Percentiles rank a stretch among this genome's conserved stretches.
phyloP scores from a whole-genome alignment of 2,329 filamentous ascomycete species.

The Colletotrichum godetiae region DNA sequence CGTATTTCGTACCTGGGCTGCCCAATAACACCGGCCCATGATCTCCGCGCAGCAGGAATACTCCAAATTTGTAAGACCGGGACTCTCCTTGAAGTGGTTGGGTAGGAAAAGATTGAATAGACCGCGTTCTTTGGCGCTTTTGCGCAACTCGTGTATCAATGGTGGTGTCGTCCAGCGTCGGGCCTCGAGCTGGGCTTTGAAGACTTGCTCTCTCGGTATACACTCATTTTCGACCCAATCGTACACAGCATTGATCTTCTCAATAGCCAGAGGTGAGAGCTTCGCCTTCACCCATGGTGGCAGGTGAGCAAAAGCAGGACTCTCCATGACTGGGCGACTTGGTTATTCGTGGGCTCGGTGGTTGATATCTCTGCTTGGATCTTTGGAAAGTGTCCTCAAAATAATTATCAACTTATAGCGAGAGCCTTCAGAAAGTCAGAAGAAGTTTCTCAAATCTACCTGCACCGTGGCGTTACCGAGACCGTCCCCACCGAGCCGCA shows the following conservation, averaged over 20 bases:
- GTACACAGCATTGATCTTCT: slow-evolving; percentile 54
- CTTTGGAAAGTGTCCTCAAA: neutral
- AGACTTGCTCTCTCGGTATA: slow-evolving; percentile 54
- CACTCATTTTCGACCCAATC: slow-evolving; percentile 56
- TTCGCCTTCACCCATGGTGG: slow-evolving; percentile 43
- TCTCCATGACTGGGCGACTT: slow-evolving; percentile 31
- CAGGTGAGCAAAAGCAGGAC: slow-evolving; percentile 43
- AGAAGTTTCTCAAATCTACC: no score
- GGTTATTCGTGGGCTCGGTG: neutral
- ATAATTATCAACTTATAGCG: neutral
- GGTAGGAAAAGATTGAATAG: slow-evolving; percentile 99
- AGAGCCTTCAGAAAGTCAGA: neutral
- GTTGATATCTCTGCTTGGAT: neutral
- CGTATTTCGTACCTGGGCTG: slow-evolving; percentile 72
- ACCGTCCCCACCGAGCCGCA: neutral
- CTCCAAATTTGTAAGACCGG: slow-evolving; percentile 93
- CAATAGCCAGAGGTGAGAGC: slow-evolving; percentile 48
- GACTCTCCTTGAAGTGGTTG: slow-evolving; percentile 93
- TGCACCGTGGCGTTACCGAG: neutral
- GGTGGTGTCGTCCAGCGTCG: slow-evolving; percentile 43
- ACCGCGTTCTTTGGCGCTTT: slow-evolving; percentile 81
- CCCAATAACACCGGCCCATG: slow-evolving; percentile 85
- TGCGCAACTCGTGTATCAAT: slow-evolving; percentile 50
- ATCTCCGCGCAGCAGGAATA: slow-evolving; percentile 99
- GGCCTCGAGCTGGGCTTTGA: slow-evolving; percentile 50